Evolutionary conservation across 805 yeast species (phyloP).

Genomic region (Yarrowia porcina): DNA sequence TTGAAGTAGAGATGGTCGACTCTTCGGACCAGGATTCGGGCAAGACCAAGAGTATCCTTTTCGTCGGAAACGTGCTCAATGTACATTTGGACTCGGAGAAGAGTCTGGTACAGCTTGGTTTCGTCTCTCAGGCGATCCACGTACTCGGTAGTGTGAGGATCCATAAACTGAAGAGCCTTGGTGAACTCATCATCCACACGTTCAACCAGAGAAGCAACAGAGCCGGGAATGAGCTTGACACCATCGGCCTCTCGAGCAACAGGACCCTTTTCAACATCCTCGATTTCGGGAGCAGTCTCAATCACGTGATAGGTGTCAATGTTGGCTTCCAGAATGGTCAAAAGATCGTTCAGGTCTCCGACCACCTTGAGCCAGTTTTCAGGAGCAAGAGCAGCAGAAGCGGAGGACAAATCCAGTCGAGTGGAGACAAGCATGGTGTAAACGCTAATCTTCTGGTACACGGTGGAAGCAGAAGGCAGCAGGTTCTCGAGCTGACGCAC

Average conservation of each 20-base stretch:
- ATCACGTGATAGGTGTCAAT: constrained; percentile 58
- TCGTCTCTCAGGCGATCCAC: constrained; percentile 88
- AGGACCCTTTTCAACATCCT: constrained; percentile 62
- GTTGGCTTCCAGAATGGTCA: constrained; percentile 66
- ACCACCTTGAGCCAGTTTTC: constrained; percentile 76
- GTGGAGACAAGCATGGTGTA: constrained; percentile 80
- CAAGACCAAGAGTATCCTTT: constrained; percentile 35
- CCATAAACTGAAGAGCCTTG: constrained; percentile 79
- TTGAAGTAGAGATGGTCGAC: constrained; percentile 92
- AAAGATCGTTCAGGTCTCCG: constrained; percentile 57
- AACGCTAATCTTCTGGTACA: constrained; percentile 75
- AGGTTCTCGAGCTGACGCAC: constrained; percentile 65
- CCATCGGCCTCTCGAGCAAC: constrained; percentile 62
- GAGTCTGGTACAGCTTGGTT: constrained; percentile 64
- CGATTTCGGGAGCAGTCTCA: constrained; percentile 81
- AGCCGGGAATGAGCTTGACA: constrained; percentile 72
- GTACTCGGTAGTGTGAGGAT: constrained; percentile 94
- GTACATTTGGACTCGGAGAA: constrained; percentile 83
- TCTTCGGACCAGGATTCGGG: constrained; percentile 75
- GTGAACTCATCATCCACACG: constrained; percentile 93
- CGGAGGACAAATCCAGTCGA: constrained; percentile 75
- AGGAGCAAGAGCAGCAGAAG: constrained; percentile 67
- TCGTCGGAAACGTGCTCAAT: constrained; percentile 54
- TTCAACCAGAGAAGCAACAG: constrained; percentile 81
- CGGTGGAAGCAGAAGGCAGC: constrained; percentile 46